phyloP scores from a whole-genome alignment of 2,329 filamentous ascomycete species.

The Rhinocladiella mackenziei region DNA sequence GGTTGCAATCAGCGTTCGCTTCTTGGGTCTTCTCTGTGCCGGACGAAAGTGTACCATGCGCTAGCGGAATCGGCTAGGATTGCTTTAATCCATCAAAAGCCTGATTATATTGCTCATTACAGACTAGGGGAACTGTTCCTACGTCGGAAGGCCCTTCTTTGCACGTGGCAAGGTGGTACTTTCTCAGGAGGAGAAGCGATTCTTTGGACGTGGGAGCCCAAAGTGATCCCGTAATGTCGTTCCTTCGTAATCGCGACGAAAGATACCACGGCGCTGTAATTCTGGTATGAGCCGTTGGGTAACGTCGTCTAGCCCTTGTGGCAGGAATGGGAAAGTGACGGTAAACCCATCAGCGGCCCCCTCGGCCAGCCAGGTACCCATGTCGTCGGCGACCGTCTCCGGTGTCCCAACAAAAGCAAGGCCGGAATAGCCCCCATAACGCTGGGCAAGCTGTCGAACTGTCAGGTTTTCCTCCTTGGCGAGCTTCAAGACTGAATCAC shows the following conservation, averaged over 20 bases:
- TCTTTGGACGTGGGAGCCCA: slow-evolving; percentile 48
- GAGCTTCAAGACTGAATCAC: slow-evolving; percentile 45
- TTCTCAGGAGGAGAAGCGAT: background rate
- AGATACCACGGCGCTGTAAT: slow-evolving; percentile 50
- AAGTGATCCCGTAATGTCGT: slow-evolving; percentile 53
- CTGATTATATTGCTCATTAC: too few species aligned
- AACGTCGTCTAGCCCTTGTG: slow-evolving; percentile 51
- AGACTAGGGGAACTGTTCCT: too few species aligned
- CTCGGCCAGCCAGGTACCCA: slow-evolving; percentile 47
- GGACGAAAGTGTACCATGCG: too few species aligned
- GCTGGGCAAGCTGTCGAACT: slow-evolving; percentile 50
- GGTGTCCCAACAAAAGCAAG: slow-evolving; percentile 52
- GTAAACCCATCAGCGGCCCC: slow-evolving; percentile 53
- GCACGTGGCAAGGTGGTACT: too few species aligned
- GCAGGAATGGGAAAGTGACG: slow-evolving; percentile 48
- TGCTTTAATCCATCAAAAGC: too few species aligned
- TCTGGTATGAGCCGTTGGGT: slow-evolving; percentile 48
- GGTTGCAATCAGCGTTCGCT: too few species aligned
- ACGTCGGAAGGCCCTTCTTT: too few species aligned
- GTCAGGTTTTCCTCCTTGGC: slow-evolving; percentile 46
- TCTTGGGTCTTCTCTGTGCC: too few species aligned
- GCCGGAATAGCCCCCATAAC: slow-evolving; percentile 49
- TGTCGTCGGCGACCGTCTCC: slow-evolving; percentile 48
- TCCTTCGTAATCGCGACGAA: slow-evolving; percentile 51
- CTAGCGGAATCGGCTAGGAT: too few species aligned